Evolutionary conservation across 176 grass and related monocot species (phyloP).

Genomic region (Avena insularis): DNA sequence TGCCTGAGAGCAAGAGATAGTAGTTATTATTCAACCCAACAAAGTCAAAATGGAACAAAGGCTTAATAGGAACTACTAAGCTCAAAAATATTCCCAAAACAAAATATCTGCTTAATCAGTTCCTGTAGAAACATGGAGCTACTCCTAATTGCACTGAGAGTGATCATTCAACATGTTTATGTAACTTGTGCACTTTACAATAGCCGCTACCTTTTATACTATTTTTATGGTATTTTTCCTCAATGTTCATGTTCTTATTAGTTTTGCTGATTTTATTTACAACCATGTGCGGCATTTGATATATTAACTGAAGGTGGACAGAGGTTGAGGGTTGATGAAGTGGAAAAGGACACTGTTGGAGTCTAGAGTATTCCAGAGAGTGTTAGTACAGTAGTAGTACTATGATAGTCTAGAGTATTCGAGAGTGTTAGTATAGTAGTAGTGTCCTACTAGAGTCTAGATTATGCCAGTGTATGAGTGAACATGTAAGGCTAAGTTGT

Average conservation of each 20-base stretch:
- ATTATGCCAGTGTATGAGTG: too few relatives aligned
- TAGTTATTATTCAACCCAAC: neutral
- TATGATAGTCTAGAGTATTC: too few relatives aligned
- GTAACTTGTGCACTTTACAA: neutral
- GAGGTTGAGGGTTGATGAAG: neutral
- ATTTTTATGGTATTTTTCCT: neutral
- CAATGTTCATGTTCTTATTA: neutral
- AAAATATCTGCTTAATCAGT: neutral
- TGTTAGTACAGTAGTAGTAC: too few relatives aligned
- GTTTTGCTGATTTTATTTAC: conserved; percentile 14
- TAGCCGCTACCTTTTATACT: neutral
- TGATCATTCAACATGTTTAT: conserved; percentile 7
- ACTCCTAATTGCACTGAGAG: neutral
- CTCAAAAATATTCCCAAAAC: neutral
- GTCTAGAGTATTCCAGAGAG: too few relatives aligned
- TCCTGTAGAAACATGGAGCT: conserved; percentile 3
- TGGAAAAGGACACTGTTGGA: neutral
- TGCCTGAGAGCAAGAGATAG: conserved; percentile 44
- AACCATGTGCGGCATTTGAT: neutral
- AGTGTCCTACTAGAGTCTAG: too few relatives aligned
- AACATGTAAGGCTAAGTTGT: too few relatives aligned
- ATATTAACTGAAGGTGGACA: neutral
- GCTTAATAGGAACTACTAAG: neutral
- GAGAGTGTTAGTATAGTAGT: too few relatives aligned
- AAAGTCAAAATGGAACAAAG: neutral